Evolutionary conservation across 768 basidiomycete species (phyloP).

Genomic region (Suillus lakei): DNA sequence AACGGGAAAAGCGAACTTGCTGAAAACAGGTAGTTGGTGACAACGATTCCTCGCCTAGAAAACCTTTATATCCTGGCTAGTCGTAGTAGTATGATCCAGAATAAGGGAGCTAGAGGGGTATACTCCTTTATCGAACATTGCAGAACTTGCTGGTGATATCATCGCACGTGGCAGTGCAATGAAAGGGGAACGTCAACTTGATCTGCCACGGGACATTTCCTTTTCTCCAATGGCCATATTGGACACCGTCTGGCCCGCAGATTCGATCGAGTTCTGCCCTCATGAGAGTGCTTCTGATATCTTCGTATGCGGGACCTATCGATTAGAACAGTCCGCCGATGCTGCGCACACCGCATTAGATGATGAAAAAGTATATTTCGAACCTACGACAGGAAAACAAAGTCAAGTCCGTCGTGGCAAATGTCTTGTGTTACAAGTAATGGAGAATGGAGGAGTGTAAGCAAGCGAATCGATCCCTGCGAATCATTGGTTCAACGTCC

Average conservation of each 20-base stretch:
- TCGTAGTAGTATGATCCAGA: slow-evolving; percentile 1
- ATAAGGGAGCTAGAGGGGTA: not conserved
- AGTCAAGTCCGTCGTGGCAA: slow-evolving; percentile 63
- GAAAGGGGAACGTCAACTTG: too few species aligned
- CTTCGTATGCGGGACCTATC: slow-evolving; percentile 92
- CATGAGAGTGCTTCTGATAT: slow-evolving; percentile 59
- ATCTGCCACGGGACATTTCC: too few species aligned
- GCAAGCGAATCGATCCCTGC: slow-evolving; percentile 15
- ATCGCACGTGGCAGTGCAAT: not conserved
- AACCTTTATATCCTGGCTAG: not conserved
- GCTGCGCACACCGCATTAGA: slow-evolving; percentile 4
- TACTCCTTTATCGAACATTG: slow-evolving; percentile 7
- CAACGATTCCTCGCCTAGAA: not conserved
- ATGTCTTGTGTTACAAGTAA: slow-evolving; percentile 68
- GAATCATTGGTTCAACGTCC: not conserved
- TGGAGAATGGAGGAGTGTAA: slow-evolving; percentile 42
- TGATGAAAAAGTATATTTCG: not conserved
- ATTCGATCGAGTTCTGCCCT: slow-evolving; percentile 92
- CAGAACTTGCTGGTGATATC: slow-evolving; percentile 9
- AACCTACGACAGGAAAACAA: slow-evolving; percentile 7
- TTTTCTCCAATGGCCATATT: slow-evolving; percentile 23
- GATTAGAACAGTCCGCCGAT: slow-evolving; percentile 55
- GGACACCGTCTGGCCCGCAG: slow-evolving; percentile 85
- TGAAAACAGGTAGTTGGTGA: not conserved
- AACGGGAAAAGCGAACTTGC: not conserved